phyloP scores from a whole-genome alignment of 768 basidiomycete species.

The Trametes elegans region DNA sequence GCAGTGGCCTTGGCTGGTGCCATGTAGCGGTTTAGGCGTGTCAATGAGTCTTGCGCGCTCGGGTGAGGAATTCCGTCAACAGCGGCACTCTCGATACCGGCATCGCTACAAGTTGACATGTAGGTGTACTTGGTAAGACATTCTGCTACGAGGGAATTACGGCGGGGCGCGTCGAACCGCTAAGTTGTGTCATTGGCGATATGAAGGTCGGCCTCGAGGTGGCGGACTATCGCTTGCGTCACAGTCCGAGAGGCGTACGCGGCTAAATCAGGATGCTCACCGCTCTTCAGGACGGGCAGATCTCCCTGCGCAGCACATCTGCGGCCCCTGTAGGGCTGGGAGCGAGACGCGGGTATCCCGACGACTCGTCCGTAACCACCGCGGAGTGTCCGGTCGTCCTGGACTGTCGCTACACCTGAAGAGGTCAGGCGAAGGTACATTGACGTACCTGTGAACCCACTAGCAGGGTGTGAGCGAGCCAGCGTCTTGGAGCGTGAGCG shows the following conservation, averaged over 20 bases:
- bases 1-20: too few relatives aligned
- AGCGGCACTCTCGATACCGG: conserved; percentile 6
- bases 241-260: not conserved
- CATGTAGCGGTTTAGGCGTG: too few relatives aligned
- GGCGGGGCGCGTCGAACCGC: conserved; percentile 4
- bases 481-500: not conserved
- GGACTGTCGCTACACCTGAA: not conserved
- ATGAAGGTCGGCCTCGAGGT: conserved; percentile 8
- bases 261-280: not conserved
- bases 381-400: not conserved
- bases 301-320: too few relatives aligned
- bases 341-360: too few relatives aligned
- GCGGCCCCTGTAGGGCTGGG: too few relatives aligned
- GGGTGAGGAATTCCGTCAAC: not conserved
- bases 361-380: not conserved
- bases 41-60: too few relatives aligned
- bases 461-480: not conserved
- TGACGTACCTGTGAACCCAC: too few relatives aligned
- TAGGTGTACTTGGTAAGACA: not conserved
- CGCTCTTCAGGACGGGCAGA: not conserved
- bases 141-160: not conserved
- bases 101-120: not conserved
- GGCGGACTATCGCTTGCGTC: not conserved
- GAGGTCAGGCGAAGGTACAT: not conserved
- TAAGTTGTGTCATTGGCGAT: not conserved